A percentile compares a stretch with the other conserved stretches of the same genome.
Conservation (phyloP, 1,284 basidiomycete genomes). For the Salmacisia buchloeana region DNA sequence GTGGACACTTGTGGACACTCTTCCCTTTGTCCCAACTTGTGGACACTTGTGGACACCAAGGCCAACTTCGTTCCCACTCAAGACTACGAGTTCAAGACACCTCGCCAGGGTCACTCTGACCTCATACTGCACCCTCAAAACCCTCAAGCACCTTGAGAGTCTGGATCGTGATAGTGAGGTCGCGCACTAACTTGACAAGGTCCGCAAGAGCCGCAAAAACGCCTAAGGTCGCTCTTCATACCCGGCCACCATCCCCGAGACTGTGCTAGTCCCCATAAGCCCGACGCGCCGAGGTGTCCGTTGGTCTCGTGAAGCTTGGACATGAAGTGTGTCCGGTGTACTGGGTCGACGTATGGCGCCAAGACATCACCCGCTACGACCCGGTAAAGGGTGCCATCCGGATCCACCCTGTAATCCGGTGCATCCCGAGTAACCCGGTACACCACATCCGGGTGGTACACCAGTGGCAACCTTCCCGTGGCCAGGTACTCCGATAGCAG, state of each 20-base stretch:
- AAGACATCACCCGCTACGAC: neutral
- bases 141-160: too few species aligned
- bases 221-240: neutral
- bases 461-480: neutral
- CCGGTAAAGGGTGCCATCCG: neutral
- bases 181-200: slow-evolving; percentile 5
- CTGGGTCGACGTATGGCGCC: slow-evolving; percentile 5
- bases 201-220: slow-evolving; percentile 3
- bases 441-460: neutral
- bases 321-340: slow-evolving; percentile 3
- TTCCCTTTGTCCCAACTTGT: too few species aligned
- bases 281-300: neutral
- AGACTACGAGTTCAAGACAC: too few species aligned
- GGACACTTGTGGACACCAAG: too few species aligned
- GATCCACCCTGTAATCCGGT: neutral
- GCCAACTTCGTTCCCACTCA: too few species aligned
- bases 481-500: neutral
- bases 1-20: too few species aligned
- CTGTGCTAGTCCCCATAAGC: neutral
- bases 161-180: too few species aligned
- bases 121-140: too few species aligned
- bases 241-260: slow-evolving; percentile 9
- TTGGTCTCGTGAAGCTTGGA: neutral
- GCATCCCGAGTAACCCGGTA: neutral
- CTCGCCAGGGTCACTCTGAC: too few species aligned